A percentile compares a stretch with the other conserved stretches of the same genome.
Conservation (phyloP, 768 basidiomycete genomes). For the Nidularia sp. region DNA sequence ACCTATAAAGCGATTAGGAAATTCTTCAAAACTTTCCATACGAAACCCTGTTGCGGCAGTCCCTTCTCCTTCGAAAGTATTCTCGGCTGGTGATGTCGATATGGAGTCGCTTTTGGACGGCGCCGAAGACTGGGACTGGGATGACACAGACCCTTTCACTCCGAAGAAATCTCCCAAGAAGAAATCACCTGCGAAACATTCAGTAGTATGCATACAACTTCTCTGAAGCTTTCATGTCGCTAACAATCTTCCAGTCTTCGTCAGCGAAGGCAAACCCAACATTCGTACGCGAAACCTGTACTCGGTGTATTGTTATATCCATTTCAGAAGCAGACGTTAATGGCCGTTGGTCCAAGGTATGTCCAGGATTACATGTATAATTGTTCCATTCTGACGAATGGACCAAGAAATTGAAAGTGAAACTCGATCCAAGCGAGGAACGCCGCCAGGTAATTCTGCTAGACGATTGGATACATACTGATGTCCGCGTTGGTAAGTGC, state of each 20-base stretch:
- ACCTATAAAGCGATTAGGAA: conserved; percentile 4
- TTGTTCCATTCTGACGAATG: neutral
- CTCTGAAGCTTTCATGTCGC: conserved; percentile 1
- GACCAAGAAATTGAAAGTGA: conserved; percentile 47
- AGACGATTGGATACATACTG: conserved; percentile 76
- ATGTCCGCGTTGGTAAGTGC: conserved; percentile 53
- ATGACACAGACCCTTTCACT: conserved; percentile 43
- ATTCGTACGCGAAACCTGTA: conserved; percentile 32
- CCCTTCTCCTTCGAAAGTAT: conserved; percentile 15
- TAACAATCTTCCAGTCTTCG: conserved; percentile 8
- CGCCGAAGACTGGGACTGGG: conserved; percentile 69
- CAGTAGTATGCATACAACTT: neutral
- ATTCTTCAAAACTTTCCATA: conserved; percentile 4
- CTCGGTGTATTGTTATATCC: conserved; percentile 52
- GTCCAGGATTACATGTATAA: neutral
- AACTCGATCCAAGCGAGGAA: conserved; percentile 32
- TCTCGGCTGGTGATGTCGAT: conserved; percentile 33
- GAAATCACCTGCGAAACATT: conserved; percentile 1
- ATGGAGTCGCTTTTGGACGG: conserved; percentile 53
- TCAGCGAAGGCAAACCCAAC: neutral
- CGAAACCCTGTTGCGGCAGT: conserved; percentile 2
- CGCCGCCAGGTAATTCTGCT: conserved; percentile 51
- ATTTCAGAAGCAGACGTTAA: conserved; percentile 30
- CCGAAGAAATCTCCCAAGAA: conserved; percentile 41
- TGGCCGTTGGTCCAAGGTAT: conserved; percentile 38